A percentile compares a stretch with the other conserved stretches of the same genome.
Conservation (phyloP, 768 basidiomycete genomes). For the Strobilomyces confusus region DNA sequence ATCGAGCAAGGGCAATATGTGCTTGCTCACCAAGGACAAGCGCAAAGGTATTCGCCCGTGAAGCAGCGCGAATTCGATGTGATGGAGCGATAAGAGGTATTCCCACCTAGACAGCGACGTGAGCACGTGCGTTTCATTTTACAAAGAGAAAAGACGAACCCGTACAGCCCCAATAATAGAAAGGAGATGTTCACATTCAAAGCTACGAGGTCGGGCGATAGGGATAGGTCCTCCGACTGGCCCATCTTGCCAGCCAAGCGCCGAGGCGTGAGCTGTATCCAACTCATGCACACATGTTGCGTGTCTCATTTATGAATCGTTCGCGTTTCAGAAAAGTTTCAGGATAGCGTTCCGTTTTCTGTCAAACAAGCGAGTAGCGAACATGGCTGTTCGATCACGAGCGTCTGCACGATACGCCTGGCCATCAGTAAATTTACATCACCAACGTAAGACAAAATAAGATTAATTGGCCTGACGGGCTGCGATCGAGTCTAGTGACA, state of each 20-base stretch:
- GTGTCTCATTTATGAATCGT: not conserved
- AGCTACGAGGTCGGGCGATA: not conserved
- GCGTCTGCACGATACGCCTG: no score
- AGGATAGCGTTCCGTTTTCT: not conserved
- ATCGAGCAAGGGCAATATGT: not conserved
- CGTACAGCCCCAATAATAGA: conserved; percentile 18
- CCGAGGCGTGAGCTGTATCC: not conserved
- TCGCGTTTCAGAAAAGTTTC: conserved; percentile 10
- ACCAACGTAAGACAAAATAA: no score
- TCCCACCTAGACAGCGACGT: conserved; percentile 18
- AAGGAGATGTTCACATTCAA: not conserved
- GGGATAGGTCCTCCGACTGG: not conserved
- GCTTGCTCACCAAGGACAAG: conserved; percentile 18
- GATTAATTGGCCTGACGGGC: no score
- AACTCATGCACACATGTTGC: not conserved
- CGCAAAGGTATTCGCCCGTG: conserved; percentile 13
- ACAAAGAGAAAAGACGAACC: conserved; percentile 5
- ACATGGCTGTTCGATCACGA: no score
- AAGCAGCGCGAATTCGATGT: conserved; percentile 17
- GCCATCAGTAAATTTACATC: no score
- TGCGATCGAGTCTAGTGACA: no score
- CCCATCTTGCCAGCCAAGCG: not conserved
- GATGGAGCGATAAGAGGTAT: conserved; percentile 10
- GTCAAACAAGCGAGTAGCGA: not conserved
- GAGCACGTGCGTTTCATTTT: not conserved